A percentile compares a stretch with the other conserved stretches of the same genome.
These are phyloP conservation scores for Funneliformis geosporum DNA, from an alignment of 192 early-diverging fungal species.

Conservation along the genomic window DNA sequence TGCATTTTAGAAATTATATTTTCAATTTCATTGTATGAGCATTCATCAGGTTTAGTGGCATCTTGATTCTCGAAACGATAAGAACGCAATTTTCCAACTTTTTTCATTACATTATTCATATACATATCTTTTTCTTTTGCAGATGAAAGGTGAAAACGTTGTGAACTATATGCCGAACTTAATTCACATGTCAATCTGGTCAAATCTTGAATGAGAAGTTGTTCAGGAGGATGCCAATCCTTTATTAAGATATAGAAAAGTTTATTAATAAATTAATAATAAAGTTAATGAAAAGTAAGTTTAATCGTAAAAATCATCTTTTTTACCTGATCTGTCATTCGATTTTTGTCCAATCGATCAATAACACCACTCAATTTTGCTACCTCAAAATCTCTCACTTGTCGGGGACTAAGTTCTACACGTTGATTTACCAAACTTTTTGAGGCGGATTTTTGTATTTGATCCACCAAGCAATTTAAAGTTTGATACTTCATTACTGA, in stretches of 20 bases:
- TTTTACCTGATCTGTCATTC: slow-evolving; percentile 51
- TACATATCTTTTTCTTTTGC: slow-evolving; percentile 49
- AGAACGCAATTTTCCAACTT: slow-evolving; percentile 46
- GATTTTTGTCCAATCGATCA: slow-evolving; percentile 43
- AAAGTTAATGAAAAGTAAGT: background rate
- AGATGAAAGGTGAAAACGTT: slow-evolving; percentile 47
- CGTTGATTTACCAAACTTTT: slow-evolving; percentile 52
- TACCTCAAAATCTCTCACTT: slow-evolving; percentile 45
- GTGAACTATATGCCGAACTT: slow-evolving; percentile 41
- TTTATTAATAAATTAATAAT: background rate
- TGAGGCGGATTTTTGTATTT: slow-evolving; percentile 49
- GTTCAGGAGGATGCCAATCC: slow-evolving; percentile 56
- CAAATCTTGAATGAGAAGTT: slow-evolving; percentile 50
- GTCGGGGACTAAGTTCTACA: slow-evolving; percentile 43
- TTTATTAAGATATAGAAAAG: slow-evolving; percentile 32
- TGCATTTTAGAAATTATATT: background rate
- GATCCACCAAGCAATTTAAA: slow-evolving; percentile 49
- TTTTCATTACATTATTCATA: slow-evolving; percentile 46
- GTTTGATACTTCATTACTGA: slow-evolving; percentile 38
- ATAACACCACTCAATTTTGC: slow-evolving; percentile 45
- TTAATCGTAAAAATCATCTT: no score
- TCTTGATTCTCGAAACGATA: slow-evolving; percentile 52
- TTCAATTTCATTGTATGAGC: slow-evolving; percentile 20
- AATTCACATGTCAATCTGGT: slow-evolving; percentile 47
- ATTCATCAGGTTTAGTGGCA: slow-evolving; percentile 30